Evolutionary conservation across 2,329 filamentous ascomycete genomes (phyloP), one percentile per base, ranked within the genome.

Genomic region (Lachnellula suecica): DNA sequence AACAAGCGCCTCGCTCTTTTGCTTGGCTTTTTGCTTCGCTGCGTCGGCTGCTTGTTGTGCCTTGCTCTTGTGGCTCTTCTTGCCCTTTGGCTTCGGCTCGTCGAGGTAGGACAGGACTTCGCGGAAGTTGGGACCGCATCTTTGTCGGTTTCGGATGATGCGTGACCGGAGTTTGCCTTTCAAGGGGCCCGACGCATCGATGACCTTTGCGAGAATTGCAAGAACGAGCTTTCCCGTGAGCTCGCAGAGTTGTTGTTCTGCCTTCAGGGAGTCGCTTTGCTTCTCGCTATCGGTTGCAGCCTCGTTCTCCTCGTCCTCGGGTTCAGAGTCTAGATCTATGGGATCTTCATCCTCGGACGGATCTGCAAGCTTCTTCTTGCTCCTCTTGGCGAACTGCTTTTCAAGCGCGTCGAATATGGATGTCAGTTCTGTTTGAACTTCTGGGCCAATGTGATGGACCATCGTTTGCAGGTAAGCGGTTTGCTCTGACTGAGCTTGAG

Each of bases 191-290:
- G 74, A 76, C 38, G 77, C 73, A 65, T 95, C 91, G 46, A 97
- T 76, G 37, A 91, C 83, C 48, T 84, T 84, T 19, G 85, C 89
- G 9, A 88, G 76, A 20, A 96, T 84, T 11, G 87, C 88, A 38
- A 96, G 81, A 34, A 97, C 88, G 40, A 96, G 82, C 67, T 94
- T 95, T 57, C 85, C 87, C 0, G 92, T 86, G 23, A 97, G 77
- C 63, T 93, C 88, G 70, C 93, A 97, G 1, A 97, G 79, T 19
- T 85, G 83, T 66, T 93, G 88, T 70, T 97, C 94, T 0, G 91
- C 85, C 53, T 92, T 79, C 29, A 97, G 79, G 51, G 85, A 82
- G 35, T 81, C 79, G 44, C 85, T 79, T 59, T 83, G 75, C 52
- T 82, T 79, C 64, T 88, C 76, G 63, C 79, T 76, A 48, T 78